These are phyloP conservation scores for Candida vartiovaarae DNA, from an alignment of 805 yeast genomes.

Conservation along the genomic window DNA sequence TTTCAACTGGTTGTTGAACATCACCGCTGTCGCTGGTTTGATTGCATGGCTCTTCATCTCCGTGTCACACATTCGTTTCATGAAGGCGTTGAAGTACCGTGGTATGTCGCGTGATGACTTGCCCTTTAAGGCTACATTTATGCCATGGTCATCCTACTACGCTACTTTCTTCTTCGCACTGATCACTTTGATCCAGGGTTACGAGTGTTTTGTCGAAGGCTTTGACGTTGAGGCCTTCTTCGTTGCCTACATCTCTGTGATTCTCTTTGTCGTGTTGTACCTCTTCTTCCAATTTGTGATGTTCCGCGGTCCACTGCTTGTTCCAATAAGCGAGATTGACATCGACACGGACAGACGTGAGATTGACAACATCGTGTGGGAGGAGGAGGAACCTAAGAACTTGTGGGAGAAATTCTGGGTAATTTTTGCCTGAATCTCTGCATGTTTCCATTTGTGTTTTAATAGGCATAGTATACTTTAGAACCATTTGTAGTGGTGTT, in stretches of 20 bases:
- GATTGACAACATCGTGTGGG: conserved; percentile 42
- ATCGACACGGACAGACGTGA: conserved; percentile 23
- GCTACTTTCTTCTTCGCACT: conserved; percentile 46
- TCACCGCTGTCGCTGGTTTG: conserved; percentile 74
- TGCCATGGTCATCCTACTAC: conserved; percentile 64
- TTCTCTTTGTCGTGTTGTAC: conserved; percentile 52
- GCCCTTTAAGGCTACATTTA: conserved; percentile 64
- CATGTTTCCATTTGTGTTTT: too few relatives aligned
- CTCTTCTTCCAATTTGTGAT: conserved; percentile 43
- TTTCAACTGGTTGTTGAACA: conserved; percentile 66
- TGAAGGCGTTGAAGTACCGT: conserved; percentile 54
- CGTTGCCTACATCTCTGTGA: conserved; percentile 65
- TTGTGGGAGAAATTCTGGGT: conserved; percentile 53
- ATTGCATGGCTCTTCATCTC: conserved; percentile 67
- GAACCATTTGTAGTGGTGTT: too few relatives aligned
- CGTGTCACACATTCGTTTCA: conserved; percentile 61
- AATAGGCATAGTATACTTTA: too few relatives aligned
- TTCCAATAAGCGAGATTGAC: conserved; percentile 16
- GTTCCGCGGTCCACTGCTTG: conserved; percentile 39
- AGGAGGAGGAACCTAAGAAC: conserved; percentile 41
- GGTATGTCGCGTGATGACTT: conserved; percentile 60
- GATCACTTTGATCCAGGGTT: conserved; percentile 69
- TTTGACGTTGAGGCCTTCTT: conserved; percentile 55
- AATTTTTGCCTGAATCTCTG: conserved; percentile 4
- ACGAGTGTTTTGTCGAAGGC: conserved; percentile 38